Evolutionary conservation across 495 filamentous ascomycete species (phyloP), one percentile per base, ranked within the genome.

Genomic region (Lophium mytilinum): DNA sequence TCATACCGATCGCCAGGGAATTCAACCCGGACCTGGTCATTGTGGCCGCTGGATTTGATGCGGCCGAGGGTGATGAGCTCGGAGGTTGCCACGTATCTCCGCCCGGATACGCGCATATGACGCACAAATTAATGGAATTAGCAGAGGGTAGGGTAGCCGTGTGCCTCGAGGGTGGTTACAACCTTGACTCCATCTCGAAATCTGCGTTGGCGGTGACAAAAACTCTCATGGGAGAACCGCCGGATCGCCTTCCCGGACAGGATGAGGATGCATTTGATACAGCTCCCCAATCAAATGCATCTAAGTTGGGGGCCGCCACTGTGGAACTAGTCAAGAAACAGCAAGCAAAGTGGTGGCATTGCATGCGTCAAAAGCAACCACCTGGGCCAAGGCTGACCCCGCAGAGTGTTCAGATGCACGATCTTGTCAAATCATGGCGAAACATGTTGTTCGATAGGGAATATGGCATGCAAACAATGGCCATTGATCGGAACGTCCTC

Each of bases 71-170:
- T 8, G 93, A 99, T 71, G 84, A 88, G 53, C 78, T 99, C 17
- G 93, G 93, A 37, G 89, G 84, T 35, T 99, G 94, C 68, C 90
- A 86, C 62, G 92, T 97, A 5, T 84, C 90, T 0, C 93, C 93
- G 0, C 71, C 83, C 19, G 92, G 94, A 66, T 99, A 97, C 68
- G 89, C 90, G 17, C 92, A 97, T 65, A 97, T 99, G 93, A 96
- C 94, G 9, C 88, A 96, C 66, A 96, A 96, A 91, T 79, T 99
- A 15, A 97, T 96, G 90, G 85, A 86, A 11, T 80, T 99, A n/a
- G 91, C 93, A 2, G 76, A 83, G 43, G 93, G 93, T 37, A 96
- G 93, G 68, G 77, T 97, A 45, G 88, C 88, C 9, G 89, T 95
- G 21, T 96, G 91, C 66, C 75, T 98, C 12, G 93, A 88, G 78